Percentiles rank a stretch among this genome's conserved stretches.
Evolutionary conservation across 2,329 filamentous ascomycete genomes (phyloP).

Genomic region (Talaromyces rugulosus): DNA sequence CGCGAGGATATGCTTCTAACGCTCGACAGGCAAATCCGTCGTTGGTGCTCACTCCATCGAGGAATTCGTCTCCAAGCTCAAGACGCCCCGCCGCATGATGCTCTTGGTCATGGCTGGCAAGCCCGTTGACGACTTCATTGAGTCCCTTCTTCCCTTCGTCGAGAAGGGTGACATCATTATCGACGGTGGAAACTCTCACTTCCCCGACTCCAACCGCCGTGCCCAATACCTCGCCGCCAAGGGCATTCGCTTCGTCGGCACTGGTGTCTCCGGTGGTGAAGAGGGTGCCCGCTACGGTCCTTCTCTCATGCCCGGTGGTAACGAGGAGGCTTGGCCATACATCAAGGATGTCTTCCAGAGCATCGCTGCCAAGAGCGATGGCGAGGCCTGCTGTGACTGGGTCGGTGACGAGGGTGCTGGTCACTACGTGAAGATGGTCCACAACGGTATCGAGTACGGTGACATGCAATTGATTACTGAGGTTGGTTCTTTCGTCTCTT

Average conservation of each 20-base stretch:
- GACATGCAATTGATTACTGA: conserved; percentile 99
- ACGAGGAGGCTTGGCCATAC: conserved; percentile 94
- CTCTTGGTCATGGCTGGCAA: conserved; percentile 97
- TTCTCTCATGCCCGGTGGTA: conserved; percentile 97
- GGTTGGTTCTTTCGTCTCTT: conserved; percentile 51
- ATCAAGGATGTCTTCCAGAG: conserved; percentile 99
- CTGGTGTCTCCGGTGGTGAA: conserved; percentile 97
- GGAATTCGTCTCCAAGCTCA: conserved; percentile 95
- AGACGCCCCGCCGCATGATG: conserved; percentile 96
- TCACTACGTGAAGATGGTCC: conserved; percentile 99
- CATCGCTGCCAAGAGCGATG: conserved; percentile 96
- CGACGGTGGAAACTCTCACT: conserved; percentile 98
- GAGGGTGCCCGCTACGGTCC: conserved; percentile 97
- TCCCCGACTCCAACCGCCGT: conserved; percentile 97
- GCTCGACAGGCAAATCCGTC: conserved; percentile 71
- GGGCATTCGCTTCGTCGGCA: conserved; percentile 92
- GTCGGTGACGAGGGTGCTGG: conserved; percentile 98
- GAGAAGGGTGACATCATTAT: conserved; percentile 92
- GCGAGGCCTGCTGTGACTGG: conserved; percentile 98
- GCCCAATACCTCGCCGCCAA: conserved; percentile 81
- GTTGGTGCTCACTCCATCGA: conserved; percentile 88
- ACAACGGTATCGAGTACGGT: conserved; percentile 99
- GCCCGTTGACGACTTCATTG: conserved; percentile 98
- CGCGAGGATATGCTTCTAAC: conserved; percentile 10
- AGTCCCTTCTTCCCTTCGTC: conserved; percentile 80